Evolutionary conservation across 306 rosid species (phyloP), one percentile per base, ranked within the genome.

Genomic region (Glycine latifolia): DNA sequence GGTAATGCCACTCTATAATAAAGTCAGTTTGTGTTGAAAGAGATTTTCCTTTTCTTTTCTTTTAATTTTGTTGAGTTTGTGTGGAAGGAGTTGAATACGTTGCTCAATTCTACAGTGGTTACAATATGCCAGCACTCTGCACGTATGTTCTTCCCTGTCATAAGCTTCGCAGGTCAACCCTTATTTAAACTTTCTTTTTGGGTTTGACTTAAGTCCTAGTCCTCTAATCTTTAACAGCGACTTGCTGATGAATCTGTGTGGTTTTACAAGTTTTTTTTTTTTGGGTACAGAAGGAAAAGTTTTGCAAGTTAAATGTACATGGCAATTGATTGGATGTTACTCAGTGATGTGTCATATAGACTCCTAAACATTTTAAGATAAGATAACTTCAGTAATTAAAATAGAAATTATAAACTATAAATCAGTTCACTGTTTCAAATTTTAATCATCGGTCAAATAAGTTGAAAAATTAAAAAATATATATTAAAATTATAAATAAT

Each of bases 91-190:
- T 65, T 70, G 71, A 71, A 59, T 71, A 33, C 3, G 67, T 15
- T 33, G 47, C 35, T 67, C 8, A 62, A 66, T 66, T 66, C 13
- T 15, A 14, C 62, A 5, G 71, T 46, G 33, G 62, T 16, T 17
- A 33, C 13, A 37, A 43, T 17, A 8, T 14, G 44, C 59, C 71
- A 76, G 58, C 79, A 31, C 15, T 59, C 55, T 43, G 58, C 70
- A 56, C 35, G 20, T 37, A 10, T 16, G 8, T 10, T 65, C 62
- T 52, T 26, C 16, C 14, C 61, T 73, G 33, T 48, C 61, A 10
- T 44, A 15, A 54, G 26, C 53, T 41, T 54, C 33, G 48, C 58
- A 0, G 74, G 61, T 50, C 80, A 74, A 63, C 20, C 10, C 5
- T 26, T 63, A 10, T 33, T 11, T 14, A 43, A 56, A 10, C 50